phyloP scores from a whole-genome alignment of 768 basidiomycete genomes.

The Leccinum disarticulatum region DNA sequence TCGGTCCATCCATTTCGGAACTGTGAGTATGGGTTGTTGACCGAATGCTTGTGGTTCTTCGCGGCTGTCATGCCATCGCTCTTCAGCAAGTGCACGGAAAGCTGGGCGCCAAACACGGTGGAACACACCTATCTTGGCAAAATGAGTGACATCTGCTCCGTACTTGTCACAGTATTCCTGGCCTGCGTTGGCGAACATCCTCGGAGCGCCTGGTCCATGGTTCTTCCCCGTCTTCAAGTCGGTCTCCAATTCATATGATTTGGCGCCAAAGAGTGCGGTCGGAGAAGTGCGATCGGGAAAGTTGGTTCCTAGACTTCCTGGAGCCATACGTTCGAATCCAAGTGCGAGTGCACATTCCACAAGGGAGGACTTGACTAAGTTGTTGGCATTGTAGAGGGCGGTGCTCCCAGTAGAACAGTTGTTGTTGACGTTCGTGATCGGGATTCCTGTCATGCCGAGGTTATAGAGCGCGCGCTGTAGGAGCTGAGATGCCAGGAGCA shows the following conservation, averaged over 20 bases:
- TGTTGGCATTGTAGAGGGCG: conserved; percentile 74
- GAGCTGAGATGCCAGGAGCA: not conserved
- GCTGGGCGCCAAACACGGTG: not conserved
- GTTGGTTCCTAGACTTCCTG: conserved; percentile 67
- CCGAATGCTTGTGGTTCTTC: conserved; percentile 81
- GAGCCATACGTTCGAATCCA: conserved; percentile 84
- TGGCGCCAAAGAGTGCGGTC: conserved; percentile 42
- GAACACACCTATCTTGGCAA: conserved; percentile 72
- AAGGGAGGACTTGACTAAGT: conserved; percentile 65
- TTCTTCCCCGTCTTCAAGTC: conserved; percentile 50
- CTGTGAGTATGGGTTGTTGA: conserved; percentile 85
- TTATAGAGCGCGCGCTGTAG: conserved; percentile 73
- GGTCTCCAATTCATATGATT: conserved; percentile 49
- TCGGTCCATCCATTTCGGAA: conserved; percentile 78
- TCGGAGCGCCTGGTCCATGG: conserved; percentile 65
- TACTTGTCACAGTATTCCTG: conserved; percentile 78
- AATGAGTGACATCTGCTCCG: conserved; percentile 62
- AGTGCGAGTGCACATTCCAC: conserved; percentile 77
- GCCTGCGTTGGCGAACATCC: conserved; percentile 71
- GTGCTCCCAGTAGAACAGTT: conserved; percentile 83
- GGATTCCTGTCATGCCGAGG: conserved; percentile 80
- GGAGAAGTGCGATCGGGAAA: conserved; percentile 57
- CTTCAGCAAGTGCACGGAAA: not conserved
- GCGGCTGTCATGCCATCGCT: conserved; percentile 47
- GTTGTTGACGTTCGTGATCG: conserved; percentile 86